Percentiles rank a stretch among this genome's conserved stretches.
Evolutionary conservation across 2,329 filamentous ascomycete genomes (phyloP).

Genomic region (Scytalidium sp.): DNA sequence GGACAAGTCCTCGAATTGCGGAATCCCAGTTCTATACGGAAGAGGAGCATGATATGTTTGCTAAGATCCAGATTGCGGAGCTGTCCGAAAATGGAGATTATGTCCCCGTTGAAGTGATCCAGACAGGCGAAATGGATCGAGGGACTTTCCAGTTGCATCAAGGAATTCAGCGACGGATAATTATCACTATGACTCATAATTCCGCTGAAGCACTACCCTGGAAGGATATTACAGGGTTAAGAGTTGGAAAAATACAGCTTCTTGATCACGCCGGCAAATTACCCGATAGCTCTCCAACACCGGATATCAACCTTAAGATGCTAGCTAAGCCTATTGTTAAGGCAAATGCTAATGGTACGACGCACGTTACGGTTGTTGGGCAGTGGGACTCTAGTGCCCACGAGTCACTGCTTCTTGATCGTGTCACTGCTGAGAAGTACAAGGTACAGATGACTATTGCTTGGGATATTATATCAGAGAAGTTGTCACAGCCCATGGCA

Average conservation of each 20-base stretch:
- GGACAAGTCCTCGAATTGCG: constrained; percentile 64
- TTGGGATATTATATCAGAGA: constrained; percentile 83
- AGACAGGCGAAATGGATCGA: constrained; percentile 77
- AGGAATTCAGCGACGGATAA: constrained; percentile 83
- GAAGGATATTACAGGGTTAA: constrained; percentile 75
- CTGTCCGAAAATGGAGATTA: constrained; percentile 90
- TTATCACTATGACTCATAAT: constrained; percentile 85
- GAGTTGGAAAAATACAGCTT: constrained; percentile 77
- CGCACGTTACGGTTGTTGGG: constrained; percentile 78
- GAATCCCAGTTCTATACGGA: constrained; percentile 92
- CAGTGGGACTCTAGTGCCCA: constrained; percentile 98
- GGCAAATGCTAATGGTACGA: constrained; percentile 86
- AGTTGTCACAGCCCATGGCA: constrained; percentile 82
- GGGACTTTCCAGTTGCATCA: constrained; percentile 95
- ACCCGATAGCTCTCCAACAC: constrained; percentile 69
- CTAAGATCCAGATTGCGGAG: constrained; percentile 84
- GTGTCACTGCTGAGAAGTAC: constrained; percentile 88
- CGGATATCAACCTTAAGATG: constrained; percentile 74
- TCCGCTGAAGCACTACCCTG: constrained; percentile 86
- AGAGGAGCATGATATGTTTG: constrained; percentile 90
- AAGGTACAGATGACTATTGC: constrained; percentile 82
- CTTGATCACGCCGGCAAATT: constrained; percentile 83
- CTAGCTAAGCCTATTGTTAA: constrained; percentile 75
- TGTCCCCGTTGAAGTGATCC: constrained; percentile 86
- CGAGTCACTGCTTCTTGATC: constrained; percentile 87